Evolutionary conservation across 1,284 basidiomycete species (phyloP), one percentile per base, ranked within the genome.

Genomic region (Tranzscheliella williamsii): DNA sequence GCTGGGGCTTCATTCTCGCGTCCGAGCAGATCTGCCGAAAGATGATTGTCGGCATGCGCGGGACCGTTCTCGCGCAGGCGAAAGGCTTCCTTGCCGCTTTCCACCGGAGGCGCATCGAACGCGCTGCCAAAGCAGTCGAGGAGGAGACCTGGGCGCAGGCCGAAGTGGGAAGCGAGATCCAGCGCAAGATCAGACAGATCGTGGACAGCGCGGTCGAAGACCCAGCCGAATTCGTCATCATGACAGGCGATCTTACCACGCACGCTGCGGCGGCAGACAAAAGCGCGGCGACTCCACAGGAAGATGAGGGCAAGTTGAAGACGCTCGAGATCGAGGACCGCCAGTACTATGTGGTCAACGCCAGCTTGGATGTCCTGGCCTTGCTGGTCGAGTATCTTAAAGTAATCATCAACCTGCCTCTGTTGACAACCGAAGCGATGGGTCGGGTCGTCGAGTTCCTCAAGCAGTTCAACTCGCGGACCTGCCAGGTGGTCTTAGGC

Each of bases 401-500:
- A 55, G 83, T 97, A 37, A 86, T 97, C 51, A 84, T 93, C 72
- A 96, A 94, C 73, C 80, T 96, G 60, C 84, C 89, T 22, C 83
- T 89, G 76, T 83, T 97, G 38, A 92, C 90, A 32, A 95, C 90
- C 42, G 95, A 99, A 75, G 86, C 88, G 22, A 95, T 98, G 89
- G 85, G 86, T 49, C 85, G 91, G 31, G 84, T 93, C 13, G 90
- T 98, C 67, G 95, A 98, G 78, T 94, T 95, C 73, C 81, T 98
- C 58, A 97, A 67, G 53, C 44, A 66, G 82, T 98, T 96, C 83
- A 99, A 99, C 79, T 98, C 95, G 32, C 83, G 94, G 57, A 96
- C 91, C 1, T 99, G 95, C 79, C 94, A 98, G 77, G 93, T 98
- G 32, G 94, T 98, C 1, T 83, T 99, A 2, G 94, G 94, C 5